Percentiles rank a stretch among this genome's conserved stretches.
Evolutionary conservation across 495 filamentous ascomycete species (phyloP).

Genomic region (Cercophora newfieldiana): DNA sequence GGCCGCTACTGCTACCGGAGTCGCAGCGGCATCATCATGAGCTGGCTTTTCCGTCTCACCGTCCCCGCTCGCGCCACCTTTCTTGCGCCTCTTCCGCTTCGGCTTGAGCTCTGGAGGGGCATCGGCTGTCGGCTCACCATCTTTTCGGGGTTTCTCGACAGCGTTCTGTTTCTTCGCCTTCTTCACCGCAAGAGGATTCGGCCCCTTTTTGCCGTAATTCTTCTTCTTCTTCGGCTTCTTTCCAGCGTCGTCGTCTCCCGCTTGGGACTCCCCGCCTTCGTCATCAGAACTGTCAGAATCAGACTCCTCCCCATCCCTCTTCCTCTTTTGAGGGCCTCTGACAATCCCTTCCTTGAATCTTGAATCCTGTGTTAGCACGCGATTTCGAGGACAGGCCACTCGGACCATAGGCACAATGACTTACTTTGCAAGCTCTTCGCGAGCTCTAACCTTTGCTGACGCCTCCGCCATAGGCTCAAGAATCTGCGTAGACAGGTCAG

Average conservation of each 20-base stretch:
- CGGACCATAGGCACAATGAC: no score
- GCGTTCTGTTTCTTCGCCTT: conserved; percentile 51
- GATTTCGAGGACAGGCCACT: not conserved
- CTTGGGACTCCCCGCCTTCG: conserved; percentile 27
- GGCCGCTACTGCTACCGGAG: not conserved
- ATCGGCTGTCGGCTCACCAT: conserved; percentile 17
- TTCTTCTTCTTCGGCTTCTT: conserved; percentile 61
- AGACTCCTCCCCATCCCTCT: conserved; percentile 51
- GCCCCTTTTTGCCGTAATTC: conserved; percentile 68
- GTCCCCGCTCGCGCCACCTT: conserved; percentile 31
- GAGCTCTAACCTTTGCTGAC: conserved; percentile 61
- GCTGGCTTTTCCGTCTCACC: not conserved
- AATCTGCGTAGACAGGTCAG: conserved; percentile 20
- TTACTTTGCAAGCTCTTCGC: conserved; percentile 75
- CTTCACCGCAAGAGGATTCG: conserved; percentile 88
- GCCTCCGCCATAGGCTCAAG: conserved; percentile 79
- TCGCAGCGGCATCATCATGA: not conserved
- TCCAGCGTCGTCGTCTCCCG: conserved; percentile 22
- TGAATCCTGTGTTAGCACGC: not conserved
- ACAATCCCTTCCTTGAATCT: conserved; percentile 35
- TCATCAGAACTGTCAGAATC: conserved; percentile 27
- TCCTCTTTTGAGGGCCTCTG: conserved; percentile 45
- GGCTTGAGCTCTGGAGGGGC: conserved; percentile 29
- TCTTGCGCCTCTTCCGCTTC: conserved; percentile 50
- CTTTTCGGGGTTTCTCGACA: conserved; percentile 21